Evolutionary conservation across 805 yeast genomes (phyloP), one percentile per base, ranked within the genome.

Genomic region (Saitoella complicata): DNA sequence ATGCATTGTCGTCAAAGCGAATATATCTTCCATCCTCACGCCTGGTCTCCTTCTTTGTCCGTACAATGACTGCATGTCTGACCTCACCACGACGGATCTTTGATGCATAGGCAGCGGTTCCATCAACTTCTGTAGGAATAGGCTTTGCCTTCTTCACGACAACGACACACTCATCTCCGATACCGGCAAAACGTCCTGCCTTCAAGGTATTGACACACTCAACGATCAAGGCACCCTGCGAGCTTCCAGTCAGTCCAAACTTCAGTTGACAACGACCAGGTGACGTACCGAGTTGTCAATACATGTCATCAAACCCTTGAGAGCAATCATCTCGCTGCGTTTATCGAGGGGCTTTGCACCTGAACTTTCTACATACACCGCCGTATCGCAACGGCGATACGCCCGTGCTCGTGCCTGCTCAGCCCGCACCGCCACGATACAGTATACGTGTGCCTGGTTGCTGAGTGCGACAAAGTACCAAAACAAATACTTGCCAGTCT

Each of bases 121-220:
- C 93, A 1, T 85, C 72, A 48, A 80, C 71, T 10, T 31, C n/a
- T 13, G 21, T 32, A 5, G 10, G 35, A 4, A 39, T n/a, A 47
- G 7, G 32, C 58, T 75, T 76, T 39, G 96, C 94, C 62, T 84
- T 80, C 62, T 87, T 87, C 43, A 91, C 88, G 48, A 91, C 98
- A 45, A 85, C 93, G 7, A 91, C 94, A 50, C 91, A 80, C 61
- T 78, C 80, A 63, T 91, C 98, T 40, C 98, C 96, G 41, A 42
- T 37, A 7, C 77, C 79, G 58, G 79, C 79, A 60, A 71, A 76
- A 32, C 95, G 95, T 1, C 80, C 76, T 58, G 91, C 94, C 50
- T 94, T 77, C 51, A 91, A 69, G 10, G 91, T 95, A 63, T 88
- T 88, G 69, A 91, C 86, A 62, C 97, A 91, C 64, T 91, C 97